These are phyloP conservation scores for Rhizopogon roseolus DNA, from an alignment of 768 basidiomycete genomes.

Conservation along the genomic window DNA sequence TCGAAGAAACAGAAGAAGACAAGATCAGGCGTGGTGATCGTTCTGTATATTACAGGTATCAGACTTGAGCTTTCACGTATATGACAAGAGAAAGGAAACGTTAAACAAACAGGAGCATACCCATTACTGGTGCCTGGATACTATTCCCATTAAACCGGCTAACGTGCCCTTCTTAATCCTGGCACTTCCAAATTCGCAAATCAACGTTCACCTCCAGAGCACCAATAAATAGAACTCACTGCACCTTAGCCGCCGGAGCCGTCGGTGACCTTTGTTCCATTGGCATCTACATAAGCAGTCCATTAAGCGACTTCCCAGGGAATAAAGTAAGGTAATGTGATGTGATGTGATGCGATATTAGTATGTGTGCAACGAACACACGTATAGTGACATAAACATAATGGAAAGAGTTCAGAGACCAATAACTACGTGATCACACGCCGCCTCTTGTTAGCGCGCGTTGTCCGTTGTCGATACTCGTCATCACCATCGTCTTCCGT, in stretches of 20 bases:
- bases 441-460: conserved; percentile 24
- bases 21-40: conserved; percentile 24
- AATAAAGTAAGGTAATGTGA: conserved; percentile 18
- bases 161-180: no score
- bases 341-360: conserved; percentile 3
- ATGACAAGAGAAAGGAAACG: no score
- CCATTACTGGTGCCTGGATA: no score
- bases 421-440: conserved; percentile 16
- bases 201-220: no score
- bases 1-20: conserved; percentile 16
- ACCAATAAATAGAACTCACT: no score
- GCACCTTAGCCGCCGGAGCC: no score
- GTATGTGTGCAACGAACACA: neutral
- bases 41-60: conserved; percentile 24
- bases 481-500: conserved; percentile 32
- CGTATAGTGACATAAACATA: conserved; percentile 2
- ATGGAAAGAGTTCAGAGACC: neutral
- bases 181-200: no score
- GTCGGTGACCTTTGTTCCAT: neutral
- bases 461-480: conserved; percentile 24
- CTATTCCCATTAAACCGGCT: no score
- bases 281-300: neutral
- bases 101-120: no score
- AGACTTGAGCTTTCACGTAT: conserved; percentile 11
- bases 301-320: conserved; percentile 1